Base-by-base conservation (phyloP, 768 basidiomycete genomes). In the Hericium erinaceus region DNA sequence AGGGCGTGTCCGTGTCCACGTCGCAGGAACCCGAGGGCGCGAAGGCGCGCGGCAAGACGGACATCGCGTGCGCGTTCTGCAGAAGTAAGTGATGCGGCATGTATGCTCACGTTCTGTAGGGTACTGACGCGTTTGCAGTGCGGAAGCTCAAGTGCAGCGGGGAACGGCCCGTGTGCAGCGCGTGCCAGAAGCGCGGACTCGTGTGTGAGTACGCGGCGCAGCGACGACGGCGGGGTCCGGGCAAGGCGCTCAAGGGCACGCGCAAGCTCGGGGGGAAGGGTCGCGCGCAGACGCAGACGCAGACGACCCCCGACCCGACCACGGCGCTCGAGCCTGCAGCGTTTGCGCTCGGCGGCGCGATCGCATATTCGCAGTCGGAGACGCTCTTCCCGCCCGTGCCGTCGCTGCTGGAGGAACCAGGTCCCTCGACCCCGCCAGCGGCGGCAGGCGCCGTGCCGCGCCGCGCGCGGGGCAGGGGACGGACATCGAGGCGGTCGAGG, bases 131-230 rank as follows among this genome's bases (percentile, higher is more conserved):
- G 38, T 9, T 40, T 28, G 28, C 63, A 91, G 88, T 78, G 48
- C 81, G 88, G 56, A 91, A 91, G 69, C 79, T 91, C 57, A 77
- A 81, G 24, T 91, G 89, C 71, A 83, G 87, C 65, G 87, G 87
- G 2, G 74, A 69, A 2, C 77, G 73, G 61, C 89, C 88, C 33
- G 68, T 72, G 5, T 91, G 88, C 62, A 74, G 72, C 7, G 83
- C 85, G 65, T 91, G 89, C 69, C 67, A 63, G 18, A 75, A 75
- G 37, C 82, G 85, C 40, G 72, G 72, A 52, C 69, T 74, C 57
- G 63, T 68, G 33, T 88, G 87, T 65, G 69, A 67, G 57, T 88
- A 87, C 68, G 78, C 77, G 52, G 70, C 73, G 20, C 68, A 74
- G 20, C 72, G 73, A 10, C 69, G 79, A 66, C 80, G 88, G 38